A percentile compares a stretch with the other conserved stretches of the same genome.
Evolutionary conservation across 768 basidiomycete species (phyloP).

Genomic region (Xerocomus potaroensis): DNA sequence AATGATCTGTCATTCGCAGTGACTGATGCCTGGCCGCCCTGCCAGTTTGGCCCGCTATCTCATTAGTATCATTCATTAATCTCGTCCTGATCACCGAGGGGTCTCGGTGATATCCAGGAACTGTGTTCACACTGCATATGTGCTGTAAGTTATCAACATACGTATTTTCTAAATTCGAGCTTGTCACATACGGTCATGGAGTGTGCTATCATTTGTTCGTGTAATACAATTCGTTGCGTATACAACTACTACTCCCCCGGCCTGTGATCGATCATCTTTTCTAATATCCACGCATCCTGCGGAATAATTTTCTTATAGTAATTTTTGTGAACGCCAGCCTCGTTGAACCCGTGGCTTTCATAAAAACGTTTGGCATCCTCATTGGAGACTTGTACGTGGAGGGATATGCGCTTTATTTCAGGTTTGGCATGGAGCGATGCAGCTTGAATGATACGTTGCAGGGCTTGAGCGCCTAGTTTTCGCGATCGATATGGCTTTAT

Average conservation of each 20-base stretch:
- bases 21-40: conserved; percentile 21
- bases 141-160: conserved; percentile 29
- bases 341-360: conserved; percentile 75
- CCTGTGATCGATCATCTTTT: conserved; percentile 46
- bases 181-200: conserved; percentile 13
- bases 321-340: conserved; percentile 57
- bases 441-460: conserved; percentile 63
- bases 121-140: conserved; percentile 23
- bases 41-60: conserved; percentile 19
- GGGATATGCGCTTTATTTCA: conserved; percentile 65
- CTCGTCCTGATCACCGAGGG: conserved; percentile 16
- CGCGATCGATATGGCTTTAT: conserved; percentile 80
- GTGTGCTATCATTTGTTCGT: conserved; percentile 9
- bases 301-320: conserved; percentile 92
- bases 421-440: conserved; percentile 56
- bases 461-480: conserved; percentile 66
- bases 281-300: conserved; percentile 83
- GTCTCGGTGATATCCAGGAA: conserved; percentile 13
- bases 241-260: conserved; percentile 25
- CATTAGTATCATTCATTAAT: conserved; percentile 25
- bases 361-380: conserved; percentile 75
- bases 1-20: conserved; percentile 7
- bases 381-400: conserved; percentile 89
- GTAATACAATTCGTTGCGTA: conserved; percentile 24
- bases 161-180: conserved; percentile 12